Conservation (phyloP, 768 basidiomycete species). For the Tulasnella sp. region DNA sequence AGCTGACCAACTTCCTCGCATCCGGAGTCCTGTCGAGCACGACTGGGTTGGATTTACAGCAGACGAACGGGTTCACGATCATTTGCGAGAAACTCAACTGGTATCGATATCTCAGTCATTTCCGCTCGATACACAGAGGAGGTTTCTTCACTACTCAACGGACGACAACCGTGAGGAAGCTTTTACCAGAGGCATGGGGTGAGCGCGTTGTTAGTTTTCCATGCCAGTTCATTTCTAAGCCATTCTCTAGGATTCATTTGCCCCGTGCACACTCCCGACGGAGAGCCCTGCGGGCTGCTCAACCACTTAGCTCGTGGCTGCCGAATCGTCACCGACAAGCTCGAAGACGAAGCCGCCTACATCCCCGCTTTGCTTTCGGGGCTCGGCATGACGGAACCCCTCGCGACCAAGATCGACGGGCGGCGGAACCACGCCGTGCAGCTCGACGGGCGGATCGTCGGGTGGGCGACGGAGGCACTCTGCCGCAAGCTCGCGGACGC, state of each 20-base stretch:
- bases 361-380: slow-evolving; percentile 71
- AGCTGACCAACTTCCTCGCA: slow-evolving; percentile 87
- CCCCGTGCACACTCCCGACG: slow-evolving; percentile 98
- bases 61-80: slow-evolving; percentile 97
- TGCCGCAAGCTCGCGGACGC: slow-evolving; percentile 72
- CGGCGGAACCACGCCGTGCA: slow-evolving; percentile 71
- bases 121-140: slow-evolving; percentile 96
- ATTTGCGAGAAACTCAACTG: slow-evolving; percentile 99
- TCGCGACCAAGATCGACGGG: slow-evolving; percentile 70
- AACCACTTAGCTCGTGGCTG: slow-evolving; percentile 94
- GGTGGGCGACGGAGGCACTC: slow-evolving; percentile 72
- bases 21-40: slow-evolving; percentile 94
- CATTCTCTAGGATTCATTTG: slow-evolving; percentile 74
- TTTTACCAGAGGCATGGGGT: slow-evolving; percentile 98
- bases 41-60: slow-evolving; percentile 91
- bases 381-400: slow-evolving; percentile 91
- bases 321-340: slow-evolving; percentile 70
- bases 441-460: slow-evolving; percentile 90
- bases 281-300: slow-evolving; percentile 91
- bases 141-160: slow-evolving; percentile 98
- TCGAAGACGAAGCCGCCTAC: slow-evolving; percentile 48
- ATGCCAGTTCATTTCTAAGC: no score
- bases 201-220: slow-evolving; percentile 15
- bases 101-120: slow-evolving; percentile 96
- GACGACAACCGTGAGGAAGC: slow-evolving; percentile 92